Percentiles rank a stretch among this genome's conserved stretches.
Conservation (phyloP, 441 rosid genomes). For the Adansonia grandidieri region DNA sequence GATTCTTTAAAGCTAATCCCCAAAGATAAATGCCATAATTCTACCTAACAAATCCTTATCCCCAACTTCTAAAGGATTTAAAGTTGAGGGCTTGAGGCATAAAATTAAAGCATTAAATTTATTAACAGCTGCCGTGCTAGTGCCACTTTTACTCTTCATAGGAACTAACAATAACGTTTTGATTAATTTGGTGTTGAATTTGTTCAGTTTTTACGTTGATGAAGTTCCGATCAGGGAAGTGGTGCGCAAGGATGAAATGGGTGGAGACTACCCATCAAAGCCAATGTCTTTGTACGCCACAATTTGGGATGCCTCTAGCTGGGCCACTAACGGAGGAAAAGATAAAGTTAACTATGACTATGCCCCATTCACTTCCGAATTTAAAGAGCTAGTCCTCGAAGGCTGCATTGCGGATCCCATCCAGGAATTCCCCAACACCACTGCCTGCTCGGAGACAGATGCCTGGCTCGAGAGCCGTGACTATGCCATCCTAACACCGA, state of each 20-base stretch:
- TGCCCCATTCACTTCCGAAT: slow-evolving; percentile 77
- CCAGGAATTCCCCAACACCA: slow-evolving; percentile 37
- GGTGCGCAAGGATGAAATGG: slow-evolving; percentile 62
- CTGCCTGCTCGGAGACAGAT: slow-evolving; percentile 35
- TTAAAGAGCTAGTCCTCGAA: slow-evolving; percentile 59
- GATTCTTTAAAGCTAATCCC: slow-evolving; percentile 2
- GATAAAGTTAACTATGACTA: slow-evolving; percentile 75
- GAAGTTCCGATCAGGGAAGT: slow-evolving; percentile 86
- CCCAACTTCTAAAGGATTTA: background rate
- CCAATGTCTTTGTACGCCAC: slow-evolving; percentile 93
- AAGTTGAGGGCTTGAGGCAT: background rate
- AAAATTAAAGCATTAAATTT: too few species aligned
- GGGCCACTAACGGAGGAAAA: slow-evolving; percentile 94
- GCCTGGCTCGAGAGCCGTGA: slow-evolving; percentile 46
- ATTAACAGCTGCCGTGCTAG: too few species aligned
- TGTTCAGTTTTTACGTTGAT: slow-evolving; percentile 78
- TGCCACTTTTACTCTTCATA: too few species aligned
- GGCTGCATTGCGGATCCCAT: slow-evolving; percentile 75
- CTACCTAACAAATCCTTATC: slow-evolving; percentile 1
- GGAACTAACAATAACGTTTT: background rate
- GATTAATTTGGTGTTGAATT: background rate
- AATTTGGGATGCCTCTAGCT: slow-evolving; percentile 91
- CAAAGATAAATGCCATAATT: background rate
- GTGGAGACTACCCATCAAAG: slow-evolving; percentile 78
- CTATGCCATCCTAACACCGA: slow-evolving; percentile 40